Conservation (phyloP, 1,284 basidiomycete species). For the Coriolopsis trogii region DNA sequence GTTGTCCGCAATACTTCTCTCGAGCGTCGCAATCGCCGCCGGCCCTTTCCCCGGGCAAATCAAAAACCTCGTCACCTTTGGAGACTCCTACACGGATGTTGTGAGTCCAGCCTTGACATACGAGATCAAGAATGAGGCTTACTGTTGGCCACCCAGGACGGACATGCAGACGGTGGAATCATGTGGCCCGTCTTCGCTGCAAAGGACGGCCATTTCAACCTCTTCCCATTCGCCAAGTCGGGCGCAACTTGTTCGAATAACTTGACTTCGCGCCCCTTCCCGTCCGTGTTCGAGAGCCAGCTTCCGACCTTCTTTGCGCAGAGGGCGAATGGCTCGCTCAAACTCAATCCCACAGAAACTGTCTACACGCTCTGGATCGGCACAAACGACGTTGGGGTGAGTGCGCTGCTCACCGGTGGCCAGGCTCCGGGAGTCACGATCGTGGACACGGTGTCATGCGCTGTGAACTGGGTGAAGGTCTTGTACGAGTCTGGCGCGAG, state of each 20-base stretch:
- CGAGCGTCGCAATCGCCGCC: conserved; percentile 11
- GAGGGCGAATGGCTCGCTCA: conserved; percentile 30
- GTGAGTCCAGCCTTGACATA: conserved; percentile 17
- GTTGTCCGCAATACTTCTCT: neutral
- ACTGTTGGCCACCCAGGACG: conserved; percentile 12
- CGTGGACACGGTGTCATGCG: conserved; percentile 44
- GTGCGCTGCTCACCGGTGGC: conserved; percentile 41
- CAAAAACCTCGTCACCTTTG: conserved; percentile 47
- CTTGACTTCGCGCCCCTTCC: conserved; percentile 41
- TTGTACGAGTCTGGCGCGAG: conserved; percentile 46
- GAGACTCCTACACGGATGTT: conserved; percentile 50
- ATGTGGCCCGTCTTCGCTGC: conserved; percentile 50
- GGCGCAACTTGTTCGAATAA: conserved; percentile 49
- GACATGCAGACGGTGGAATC: conserved; percentile 38
- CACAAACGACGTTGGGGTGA: conserved; percentile 48
- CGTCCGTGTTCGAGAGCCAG: conserved; percentile 41
- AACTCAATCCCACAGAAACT: conserved; percentile 38
- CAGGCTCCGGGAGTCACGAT: conserved; percentile 41
- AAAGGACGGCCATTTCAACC: conserved; percentile 39
- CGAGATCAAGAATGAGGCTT: neutral
- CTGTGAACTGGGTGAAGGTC: conserved; percentile 42
- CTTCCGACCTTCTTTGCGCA: conserved; percentile 41
- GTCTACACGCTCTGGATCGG: conserved; percentile 55
- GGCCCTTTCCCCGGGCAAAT: conserved; percentile 37
- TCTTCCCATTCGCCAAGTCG: conserved; percentile 45